phyloP scores from a whole-genome alignment of 1,284 basidiomycete genomes.

The Tilletiaria anomala region DNA sequence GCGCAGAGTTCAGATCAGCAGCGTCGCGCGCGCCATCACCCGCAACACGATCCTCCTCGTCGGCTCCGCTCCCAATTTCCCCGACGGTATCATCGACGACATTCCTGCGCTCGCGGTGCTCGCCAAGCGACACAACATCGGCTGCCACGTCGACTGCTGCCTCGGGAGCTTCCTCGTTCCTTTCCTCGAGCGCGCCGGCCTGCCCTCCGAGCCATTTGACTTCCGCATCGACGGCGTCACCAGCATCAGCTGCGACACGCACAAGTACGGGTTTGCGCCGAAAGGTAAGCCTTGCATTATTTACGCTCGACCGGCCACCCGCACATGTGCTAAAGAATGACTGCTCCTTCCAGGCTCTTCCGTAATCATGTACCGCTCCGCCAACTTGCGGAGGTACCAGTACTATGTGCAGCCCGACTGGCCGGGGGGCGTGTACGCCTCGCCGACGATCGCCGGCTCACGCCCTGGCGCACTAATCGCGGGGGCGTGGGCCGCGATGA shows the following conservation, averaged over 20 bases:
- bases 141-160: conserved; percentile 58
- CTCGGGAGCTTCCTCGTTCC: conserved; percentile 41
- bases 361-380: conserved; percentile 26
- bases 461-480: conserved; percentile 85
- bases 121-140: conserved; percentile 61
- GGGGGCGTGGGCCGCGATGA: conserved; percentile 90
- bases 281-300: conserved; percentile 14
- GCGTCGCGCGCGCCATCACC: conserved; percentile 51
- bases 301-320: conserved; percentile 49
- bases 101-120: conserved; percentile 65
- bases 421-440: conserved; percentile 38
- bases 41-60: conserved; percentile 52
- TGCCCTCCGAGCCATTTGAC: conserved; percentile 31
- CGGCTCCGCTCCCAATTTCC: conserved; percentile 66
- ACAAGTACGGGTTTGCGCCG: conserved; percentile 39
- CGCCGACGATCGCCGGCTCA: conserved; percentile 20
- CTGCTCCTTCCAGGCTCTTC: too few relatives aligned
- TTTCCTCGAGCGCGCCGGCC: conserved; percentile 31
- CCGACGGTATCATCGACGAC: conserved; percentile 51
- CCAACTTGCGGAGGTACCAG: conserved; percentile 29
- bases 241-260: conserved; percentile 35
- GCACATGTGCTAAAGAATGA: conserved; percentile 43
- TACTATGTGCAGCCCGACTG: conserved; percentile 38
- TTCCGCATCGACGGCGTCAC: conserved; percentile 37
- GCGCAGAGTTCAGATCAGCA: conserved; percentile 63